These are phyloP conservation scores for Raphanus sativus DNA, from an alignment of 345 rosid genomes.

Conservation along the genomic window DNA sequence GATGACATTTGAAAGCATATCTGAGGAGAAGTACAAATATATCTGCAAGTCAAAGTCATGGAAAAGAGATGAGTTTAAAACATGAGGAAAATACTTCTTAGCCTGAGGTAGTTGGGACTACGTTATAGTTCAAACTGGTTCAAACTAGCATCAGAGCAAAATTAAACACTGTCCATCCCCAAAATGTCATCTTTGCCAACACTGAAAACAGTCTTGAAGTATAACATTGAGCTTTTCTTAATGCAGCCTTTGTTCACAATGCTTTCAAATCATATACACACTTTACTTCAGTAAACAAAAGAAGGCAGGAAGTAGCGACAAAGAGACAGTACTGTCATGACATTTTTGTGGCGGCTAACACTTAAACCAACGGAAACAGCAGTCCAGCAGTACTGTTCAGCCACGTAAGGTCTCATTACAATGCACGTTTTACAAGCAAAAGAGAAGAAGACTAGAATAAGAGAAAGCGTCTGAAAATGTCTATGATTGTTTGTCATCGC, in stretches of 20 bases:
- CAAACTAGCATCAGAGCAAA: neutral
- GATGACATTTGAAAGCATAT: neutral
- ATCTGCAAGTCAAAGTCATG: neutral
- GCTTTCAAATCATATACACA: neutral
- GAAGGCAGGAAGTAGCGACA: neutral
- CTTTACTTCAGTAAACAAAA: neutral
- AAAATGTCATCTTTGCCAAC: conserved; percentile 79
- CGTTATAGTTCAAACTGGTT: neutral
- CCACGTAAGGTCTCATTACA: neutral
- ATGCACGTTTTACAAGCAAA: neutral
- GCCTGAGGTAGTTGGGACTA: neutral
- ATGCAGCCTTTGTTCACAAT: neutral
- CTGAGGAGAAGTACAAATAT: neutral
- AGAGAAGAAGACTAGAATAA: conserved; percentile 7
- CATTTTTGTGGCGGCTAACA: neutral
- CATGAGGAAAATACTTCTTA: neutral
- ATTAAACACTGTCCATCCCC: conserved; percentile 54
- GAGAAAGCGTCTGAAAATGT: conserved; percentile 30
- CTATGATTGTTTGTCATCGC: conserved; percentile 9
- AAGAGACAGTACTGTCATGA: neutral
- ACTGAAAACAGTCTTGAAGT: conserved; percentile 77
- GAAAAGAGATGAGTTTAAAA: neutral
- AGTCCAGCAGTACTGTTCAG: neutral
- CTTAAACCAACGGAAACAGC: neutral
- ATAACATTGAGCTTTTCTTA: conserved; percentile 12